Base-by-base conservation (phyloP, 441 rosid species). In the Croton laevigatus region DNA sequence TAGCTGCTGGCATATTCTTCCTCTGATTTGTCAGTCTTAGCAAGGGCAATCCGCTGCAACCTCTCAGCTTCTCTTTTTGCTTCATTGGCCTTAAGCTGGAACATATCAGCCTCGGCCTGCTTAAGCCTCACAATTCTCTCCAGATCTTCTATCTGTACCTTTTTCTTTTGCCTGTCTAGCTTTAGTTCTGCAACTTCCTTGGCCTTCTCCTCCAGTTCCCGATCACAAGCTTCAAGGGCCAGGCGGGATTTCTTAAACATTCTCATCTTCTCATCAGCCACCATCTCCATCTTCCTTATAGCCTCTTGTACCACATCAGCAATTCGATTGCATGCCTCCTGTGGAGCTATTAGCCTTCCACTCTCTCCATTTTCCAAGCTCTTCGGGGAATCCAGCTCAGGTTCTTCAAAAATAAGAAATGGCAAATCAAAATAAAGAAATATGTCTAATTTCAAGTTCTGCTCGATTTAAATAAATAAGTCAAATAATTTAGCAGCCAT, bases 101-200 rank as follows among this genome's bases (percentile, higher is more conserved):
- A 95, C 99, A 95, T 95, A 71, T 95, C 97, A 3, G 99, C 94
- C 81, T 92, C 99, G 17, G 99, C 98, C 78, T 85, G 93, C 68
- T 92, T 95, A 66, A 92, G 95, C 81, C 99, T 88, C 75, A 91
- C 95, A 44, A 95, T 92, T 82, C 76, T 91, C 82, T 95, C 98
- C 2, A 91, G 87, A 74, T 92, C 98, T 66, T 92, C 98, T 49
- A 95, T 79, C 82, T 95, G 99, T 40, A 73, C 71, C 81, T 91
- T 92, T 90, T 85, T 89, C 79, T 88, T 86, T 71, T 88, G 92
- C 78, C 89, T 78, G 79, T 91, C 99, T 62, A 83, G 60, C 68
- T 90, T 80, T 68, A 94, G 73, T 71, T 94, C 98, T 11, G 87
- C 73, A 69, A 70, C 87, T 81, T 91, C 97, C 79, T 91, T 88